phyloP scores from a whole-genome alignment of 1,284 basidiomycete genomes.

The Moniliella sp. region DNA sequence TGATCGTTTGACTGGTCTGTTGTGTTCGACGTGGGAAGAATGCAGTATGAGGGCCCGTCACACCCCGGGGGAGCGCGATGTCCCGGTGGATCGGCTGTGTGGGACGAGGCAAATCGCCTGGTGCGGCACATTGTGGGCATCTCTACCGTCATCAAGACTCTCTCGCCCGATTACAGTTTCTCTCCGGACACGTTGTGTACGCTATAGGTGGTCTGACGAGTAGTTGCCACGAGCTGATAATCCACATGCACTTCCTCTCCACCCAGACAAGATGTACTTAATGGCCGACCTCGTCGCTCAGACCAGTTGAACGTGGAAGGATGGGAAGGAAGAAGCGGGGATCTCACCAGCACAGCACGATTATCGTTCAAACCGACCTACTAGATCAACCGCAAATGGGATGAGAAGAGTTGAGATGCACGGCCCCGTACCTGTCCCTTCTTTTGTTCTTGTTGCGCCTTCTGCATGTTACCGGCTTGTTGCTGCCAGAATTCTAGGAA shows the following conservation, averaged over 20 bases:
- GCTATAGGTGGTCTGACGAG: conserved; percentile 20
- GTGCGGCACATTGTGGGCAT: conserved; percentile 15
- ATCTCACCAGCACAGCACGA: too few relatives aligned
- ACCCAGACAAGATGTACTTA: conserved; percentile 1
- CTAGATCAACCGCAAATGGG: too few relatives aligned
- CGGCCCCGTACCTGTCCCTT: too few relatives aligned
- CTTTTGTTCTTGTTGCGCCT: too few relatives aligned
- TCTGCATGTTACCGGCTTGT: too few relatives aligned
- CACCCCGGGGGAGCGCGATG: too few relatives aligned
- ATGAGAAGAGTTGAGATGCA: too few relatives aligned
- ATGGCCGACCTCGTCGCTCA: too few relatives aligned
- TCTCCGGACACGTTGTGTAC: conserved; percentile 12
- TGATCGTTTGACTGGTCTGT: not conserved
- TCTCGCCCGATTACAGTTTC: conserved; percentile 12
- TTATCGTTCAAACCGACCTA: too few relatives aligned
- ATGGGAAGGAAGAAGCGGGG: too few relatives aligned
- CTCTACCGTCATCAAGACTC: conserved; percentile 16
- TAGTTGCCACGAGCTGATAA: conserved; percentile 14
- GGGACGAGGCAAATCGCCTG: conserved; percentile 17
- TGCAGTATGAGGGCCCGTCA: not conserved
- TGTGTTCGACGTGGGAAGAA: not conserved
- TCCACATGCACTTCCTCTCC: conserved; percentile 15
- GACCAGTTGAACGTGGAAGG: too few relatives aligned
- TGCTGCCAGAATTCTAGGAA: too few relatives aligned
- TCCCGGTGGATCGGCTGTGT: conserved; percentile 5